Evolutionary conservation across 257 asterid species (phyloP).

Genomic region (Paraleonurus japonicus): DNA sequence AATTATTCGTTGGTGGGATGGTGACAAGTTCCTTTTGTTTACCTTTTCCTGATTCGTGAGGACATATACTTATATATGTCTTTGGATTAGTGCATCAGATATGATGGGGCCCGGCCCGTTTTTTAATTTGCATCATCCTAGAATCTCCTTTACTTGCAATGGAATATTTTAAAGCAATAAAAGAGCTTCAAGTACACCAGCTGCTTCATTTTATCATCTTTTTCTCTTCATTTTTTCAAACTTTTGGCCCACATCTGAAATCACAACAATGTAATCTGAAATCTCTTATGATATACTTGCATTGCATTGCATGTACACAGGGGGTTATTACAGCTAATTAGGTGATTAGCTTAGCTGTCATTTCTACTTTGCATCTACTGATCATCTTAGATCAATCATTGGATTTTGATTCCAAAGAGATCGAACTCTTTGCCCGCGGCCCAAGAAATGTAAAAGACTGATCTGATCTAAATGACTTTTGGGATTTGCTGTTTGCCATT

Average conservation of each 20-base stretch:
- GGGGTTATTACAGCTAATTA: too few relatives aligned
- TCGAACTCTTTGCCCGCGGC: conserved; percentile 42
- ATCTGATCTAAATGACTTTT: conserved; percentile 59
- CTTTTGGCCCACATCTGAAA: conserved; percentile 46
- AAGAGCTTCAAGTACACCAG: conserved; percentile 51
- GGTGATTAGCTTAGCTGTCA: background rate
- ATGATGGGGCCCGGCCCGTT: conserved; percentile 44
- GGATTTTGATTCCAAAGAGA: conserved; percentile 60
- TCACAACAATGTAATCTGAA: conserved; percentile 16
- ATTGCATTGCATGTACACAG: too few relatives aligned
- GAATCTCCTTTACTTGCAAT: conserved; percentile 76
- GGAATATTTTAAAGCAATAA: conserved; percentile 69
- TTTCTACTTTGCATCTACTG: background rate
- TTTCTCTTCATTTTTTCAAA: conserved; percentile 39
- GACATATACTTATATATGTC: conserved; percentile 47
- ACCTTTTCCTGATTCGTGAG: conserved; percentile 65
- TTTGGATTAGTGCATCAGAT: conserved; percentile 41
- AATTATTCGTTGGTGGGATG: conserved; percentile 49
- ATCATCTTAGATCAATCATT: conserved; percentile 68
- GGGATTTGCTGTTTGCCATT: conserved; percentile 80
- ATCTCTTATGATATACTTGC: too few relatives aligned
- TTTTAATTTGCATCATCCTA: conserved; percentile 89
- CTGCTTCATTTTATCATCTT: conserved; percentile 32
- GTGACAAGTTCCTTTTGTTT: conserved; percentile 58
- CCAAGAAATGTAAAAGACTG: conserved; percentile 57